Evolutionary conservation across 2,329 filamentous ascomycete genomes (phyloP).

Genomic region (Epicoccum sorghinum): DNA sequence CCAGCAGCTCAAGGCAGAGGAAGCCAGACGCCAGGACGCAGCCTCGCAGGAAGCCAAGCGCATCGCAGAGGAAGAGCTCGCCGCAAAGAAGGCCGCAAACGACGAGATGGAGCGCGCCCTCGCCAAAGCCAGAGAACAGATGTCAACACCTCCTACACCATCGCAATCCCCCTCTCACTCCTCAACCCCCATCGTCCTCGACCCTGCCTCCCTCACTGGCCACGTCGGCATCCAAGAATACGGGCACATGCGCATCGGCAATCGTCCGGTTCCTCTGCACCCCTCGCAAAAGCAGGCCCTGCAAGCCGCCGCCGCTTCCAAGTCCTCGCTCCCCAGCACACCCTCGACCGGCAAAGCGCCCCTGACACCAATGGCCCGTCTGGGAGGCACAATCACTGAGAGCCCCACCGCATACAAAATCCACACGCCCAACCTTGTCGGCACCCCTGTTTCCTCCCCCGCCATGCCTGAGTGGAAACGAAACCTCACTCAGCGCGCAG

Average conservation of each 20-base stretch:
- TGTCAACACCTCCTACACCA: not conserved
- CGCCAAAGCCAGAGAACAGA: not conserved
- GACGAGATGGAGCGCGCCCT: not conserved
- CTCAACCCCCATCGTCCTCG: not conserved
- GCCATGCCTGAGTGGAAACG: constrained; percentile 4
- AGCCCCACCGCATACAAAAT: constrained; percentile 6
- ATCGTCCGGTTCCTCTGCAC: constrained; percentile 30
- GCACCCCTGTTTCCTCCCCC: not conserved
- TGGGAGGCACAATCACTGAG: constrained; percentile 11
- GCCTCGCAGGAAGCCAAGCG: not conserved
- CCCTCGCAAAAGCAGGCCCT: constrained; percentile 23
- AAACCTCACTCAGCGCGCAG: not conserved
- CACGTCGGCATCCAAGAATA: constrained; percentile 22
- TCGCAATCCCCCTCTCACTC: not conserved
- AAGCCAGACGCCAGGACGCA: not conserved
- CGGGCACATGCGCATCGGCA: constrained; percentile 29
- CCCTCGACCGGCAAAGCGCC: not conserved
- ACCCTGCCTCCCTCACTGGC: constrained; percentile 11
- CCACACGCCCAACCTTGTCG: not conserved
- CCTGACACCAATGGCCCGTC: constrained; percentile 25
- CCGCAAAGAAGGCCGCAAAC: not conserved
- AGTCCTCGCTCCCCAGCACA: constrained; percentile 5
- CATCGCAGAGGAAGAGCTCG: not conserved
- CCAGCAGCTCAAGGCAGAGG: not conserved
- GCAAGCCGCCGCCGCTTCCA: constrained; percentile 4